Percentiles rank a stretch among this genome's conserved stretches.
phyloP scores from a whole-genome alignment of 2,329 filamentous ascomycete species.

The Colletotrichum sp. region DNA sequence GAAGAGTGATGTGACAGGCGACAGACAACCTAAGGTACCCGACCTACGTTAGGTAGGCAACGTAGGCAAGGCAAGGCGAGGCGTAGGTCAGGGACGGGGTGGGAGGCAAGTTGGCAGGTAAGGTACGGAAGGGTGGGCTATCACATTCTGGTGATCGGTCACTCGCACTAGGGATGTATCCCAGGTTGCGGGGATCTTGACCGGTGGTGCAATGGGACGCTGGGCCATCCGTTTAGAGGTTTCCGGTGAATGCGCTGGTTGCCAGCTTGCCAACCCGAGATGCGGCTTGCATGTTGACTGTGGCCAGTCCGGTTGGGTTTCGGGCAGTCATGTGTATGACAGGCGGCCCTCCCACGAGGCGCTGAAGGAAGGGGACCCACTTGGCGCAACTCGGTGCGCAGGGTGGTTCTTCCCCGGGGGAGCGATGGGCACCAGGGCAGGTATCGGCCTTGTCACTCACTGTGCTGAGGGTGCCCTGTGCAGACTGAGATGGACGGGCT shows the following conservation, averaged over 20 bases:
- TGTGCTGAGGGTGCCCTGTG: not conserved
- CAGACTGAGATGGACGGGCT: not conserved
- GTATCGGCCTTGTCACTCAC: not conserved
- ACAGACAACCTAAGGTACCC: not conserved
- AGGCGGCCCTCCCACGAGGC: not conserved
- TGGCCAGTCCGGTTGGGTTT: not conserved
- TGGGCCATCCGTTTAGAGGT: slow-evolving; percentile 4
- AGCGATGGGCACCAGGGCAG: not conserved
- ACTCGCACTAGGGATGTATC: slow-evolving; percentile 2
- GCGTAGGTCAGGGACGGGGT: not conserved
- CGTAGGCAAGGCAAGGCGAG: not conserved
- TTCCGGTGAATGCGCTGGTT: slow-evolving; percentile 12
- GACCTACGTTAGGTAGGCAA: not conserved
- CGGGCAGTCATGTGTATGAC: not conserved
- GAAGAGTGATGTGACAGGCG: not conserved
- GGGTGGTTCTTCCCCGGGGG: not conserved
- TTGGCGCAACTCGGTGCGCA: slow-evolving; percentile 3
- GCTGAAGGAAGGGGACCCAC: slow-evolving; percentile 17
- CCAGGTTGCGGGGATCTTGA: slow-evolving; percentile 14
- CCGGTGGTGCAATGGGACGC: slow-evolving; percentile 13
- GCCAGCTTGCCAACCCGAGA: not conserved
- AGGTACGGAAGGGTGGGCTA: not conserved
- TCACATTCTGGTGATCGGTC: slow-evolving; percentile 21
- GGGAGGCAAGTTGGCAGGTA: not conserved
- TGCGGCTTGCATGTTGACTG: not conserved